Conservation (phyloP, 202 grass and related monocot genomes). For the Eragrostis tef region DNA sequence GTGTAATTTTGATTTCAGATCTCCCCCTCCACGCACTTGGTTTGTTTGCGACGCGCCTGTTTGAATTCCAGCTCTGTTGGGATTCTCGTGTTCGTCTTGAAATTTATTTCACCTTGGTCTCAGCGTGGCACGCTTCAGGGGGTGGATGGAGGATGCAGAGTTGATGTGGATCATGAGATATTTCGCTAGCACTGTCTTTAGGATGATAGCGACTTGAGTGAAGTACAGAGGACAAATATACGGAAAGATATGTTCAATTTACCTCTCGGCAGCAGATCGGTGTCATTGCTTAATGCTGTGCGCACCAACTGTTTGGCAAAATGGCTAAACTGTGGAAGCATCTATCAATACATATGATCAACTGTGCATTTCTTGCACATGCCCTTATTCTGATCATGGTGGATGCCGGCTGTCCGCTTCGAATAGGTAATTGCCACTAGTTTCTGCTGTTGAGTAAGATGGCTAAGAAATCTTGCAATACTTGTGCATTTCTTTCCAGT, state of each 20-base stretch:
- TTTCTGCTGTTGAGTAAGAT: conserved; percentile 23
- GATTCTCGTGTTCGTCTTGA: no score
- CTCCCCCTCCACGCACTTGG: neutral
- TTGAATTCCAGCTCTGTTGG: no score
- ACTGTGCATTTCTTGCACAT: conserved; percentile 17
- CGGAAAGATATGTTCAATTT: conserved; percentile 9
- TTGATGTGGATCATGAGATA: neutral
- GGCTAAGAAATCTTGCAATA: conserved; percentile 7
- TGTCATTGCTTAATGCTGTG: conserved; percentile 13
- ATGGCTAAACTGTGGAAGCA: neutral
- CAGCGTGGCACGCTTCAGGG: no score
- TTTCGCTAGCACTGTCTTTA: conserved; percentile 21
- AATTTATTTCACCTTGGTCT: no score
- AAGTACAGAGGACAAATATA: conserved; percentile 30
- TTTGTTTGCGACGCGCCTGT: neutral
- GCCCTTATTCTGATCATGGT: neutral
- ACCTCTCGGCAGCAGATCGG: conserved; percentile 17
- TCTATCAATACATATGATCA: neutral
- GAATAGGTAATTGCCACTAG: neutral
- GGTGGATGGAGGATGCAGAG: neutral
- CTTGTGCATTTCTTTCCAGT: conserved; percentile 3
- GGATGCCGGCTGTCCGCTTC: conserved; percentile 21
- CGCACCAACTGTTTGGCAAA: conserved; percentile 39
- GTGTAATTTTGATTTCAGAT: neutral
- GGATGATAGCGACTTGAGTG: conserved; percentile 13